Percentiles rank a stretch among this genome's conserved stretches.
Evolutionary conservation across 768 basidiomycete genomes (phyloP).

Genomic region (Rhodocollybia butyracea): DNA sequence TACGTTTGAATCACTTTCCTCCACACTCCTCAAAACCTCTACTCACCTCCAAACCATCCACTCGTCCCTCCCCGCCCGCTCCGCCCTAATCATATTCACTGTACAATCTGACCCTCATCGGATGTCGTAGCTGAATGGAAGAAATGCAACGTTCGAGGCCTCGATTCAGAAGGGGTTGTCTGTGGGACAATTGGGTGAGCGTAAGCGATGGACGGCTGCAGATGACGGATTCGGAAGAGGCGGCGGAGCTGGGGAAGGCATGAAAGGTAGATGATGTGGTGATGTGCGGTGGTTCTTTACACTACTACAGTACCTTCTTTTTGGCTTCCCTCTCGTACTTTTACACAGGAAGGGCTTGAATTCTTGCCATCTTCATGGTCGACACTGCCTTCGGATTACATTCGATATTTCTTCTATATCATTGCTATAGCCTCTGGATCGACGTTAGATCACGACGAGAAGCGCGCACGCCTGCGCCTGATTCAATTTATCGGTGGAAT

Average conservation of each 20-base stretch:
- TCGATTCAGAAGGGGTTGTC: constrained; percentile 54
- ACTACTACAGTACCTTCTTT: too few relatives aligned
- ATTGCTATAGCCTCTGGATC: too few relatives aligned
- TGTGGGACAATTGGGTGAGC: constrained; percentile 50
- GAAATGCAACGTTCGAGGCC: constrained; percentile 71
- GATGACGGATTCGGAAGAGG: constrained; percentile 75
- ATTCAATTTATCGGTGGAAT: too few relatives aligned
- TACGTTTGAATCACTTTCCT: constrained; percentile 28
- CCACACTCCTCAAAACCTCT: constrained; percentile 53
- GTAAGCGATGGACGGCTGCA: constrained; percentile 65
- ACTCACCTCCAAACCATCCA: constrained; percentile 60
- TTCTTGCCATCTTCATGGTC: too few relatives aligned
- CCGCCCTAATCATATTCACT: constrained; percentile 81
- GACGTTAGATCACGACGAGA: too few relatives aligned
- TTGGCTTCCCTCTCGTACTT: too few relatives aligned
- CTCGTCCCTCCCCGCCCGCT: constrained; percentile 69
- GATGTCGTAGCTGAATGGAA: constrained; percentile 70
- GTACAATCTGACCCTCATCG: constrained; percentile 86
- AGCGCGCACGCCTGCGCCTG: too few relatives aligned
- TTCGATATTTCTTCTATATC: too few relatives aligned
- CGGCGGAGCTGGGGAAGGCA: constrained; percentile 77
- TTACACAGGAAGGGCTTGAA: too few relatives aligned
- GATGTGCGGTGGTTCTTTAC: too few relatives aligned
- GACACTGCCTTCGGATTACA: too few relatives aligned
- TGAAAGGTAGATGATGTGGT: too few relatives aligned